Base-by-base conservation (phyloP, 2,329 filamentous ascomycete species). In the Waltergamsia citrina region DNA sequence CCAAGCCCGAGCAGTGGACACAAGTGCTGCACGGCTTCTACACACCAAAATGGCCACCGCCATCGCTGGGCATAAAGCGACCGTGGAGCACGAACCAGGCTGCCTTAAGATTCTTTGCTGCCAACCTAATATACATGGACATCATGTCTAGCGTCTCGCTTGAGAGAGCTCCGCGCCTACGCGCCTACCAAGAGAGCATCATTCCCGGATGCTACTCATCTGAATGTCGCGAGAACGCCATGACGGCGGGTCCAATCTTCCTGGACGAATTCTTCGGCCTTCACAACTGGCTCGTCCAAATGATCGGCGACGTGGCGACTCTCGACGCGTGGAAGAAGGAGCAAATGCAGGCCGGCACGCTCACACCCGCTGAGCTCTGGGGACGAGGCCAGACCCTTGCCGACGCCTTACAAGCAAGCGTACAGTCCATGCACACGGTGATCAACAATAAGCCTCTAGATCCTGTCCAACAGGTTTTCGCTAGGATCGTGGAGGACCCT, bases 291-390 rank as follows among this genome's bases (percentile, higher is more conserved):
- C 64, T 65, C 1, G 43, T 79, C 29, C 52, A 69, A 29, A 54
- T 64, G n/a, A 62, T 81, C 28, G 67, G 65, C 10, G 63, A 73
- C 15, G 65, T 74, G 30, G 58, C 72, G 11, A 49, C 60, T 1
- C 57, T 81, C 6, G 63, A 72, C 33, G 59, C 64, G 2, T 75
- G 69, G 65, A 79, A 77, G 51, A 64, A 65, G 42, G 51, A 62
- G 16, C 60, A 60, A 39, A 62, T 57, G 31, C 47, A 49, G 30
- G 43, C 48, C 5, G 65, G 65, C 5, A 59, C 56, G 0, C 52
- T 76, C 2, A 66, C 66, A 9, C 52, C 61, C 34, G 45, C 51
- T 4, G 60, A 71, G 36, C 56, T 75, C 5, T 52, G 69, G 8
- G 46, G 51, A 4, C 65, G 67, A 12, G 67, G 62, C 3, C 50